Conservation (phyloP, 2,329 filamentous ascomycete genomes). For the Colletotrichum falcatum region DNA sequence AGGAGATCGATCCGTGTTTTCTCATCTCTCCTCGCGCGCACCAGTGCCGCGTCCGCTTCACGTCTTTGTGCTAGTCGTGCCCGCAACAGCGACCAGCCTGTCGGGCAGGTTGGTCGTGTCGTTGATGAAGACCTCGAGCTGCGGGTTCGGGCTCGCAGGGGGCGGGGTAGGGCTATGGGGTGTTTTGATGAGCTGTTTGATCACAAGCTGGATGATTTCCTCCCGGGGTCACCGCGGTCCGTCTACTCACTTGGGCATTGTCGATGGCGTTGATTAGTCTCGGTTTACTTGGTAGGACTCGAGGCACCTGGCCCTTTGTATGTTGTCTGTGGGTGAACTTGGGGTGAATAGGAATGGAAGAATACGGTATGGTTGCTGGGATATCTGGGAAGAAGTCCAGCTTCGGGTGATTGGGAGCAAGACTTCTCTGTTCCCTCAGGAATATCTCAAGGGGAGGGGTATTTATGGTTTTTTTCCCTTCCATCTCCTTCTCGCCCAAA, state of each 20-base stretch:
- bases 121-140: not conserved
- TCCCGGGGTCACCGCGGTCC: too few species aligned
- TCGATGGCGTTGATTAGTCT: not conserved
- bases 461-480: conserved; percentile 12
- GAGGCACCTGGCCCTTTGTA: not conserved
- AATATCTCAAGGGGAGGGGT: not conserved
- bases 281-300: not conserved
- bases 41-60: not conserved
- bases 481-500: not conserved
- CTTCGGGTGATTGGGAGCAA: not conserved
- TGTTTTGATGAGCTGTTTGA: not conserved
- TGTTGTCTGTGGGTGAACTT: not conserved
- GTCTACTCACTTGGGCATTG: not conserved
- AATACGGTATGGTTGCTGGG: not conserved
- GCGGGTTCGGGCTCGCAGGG: not conserved
- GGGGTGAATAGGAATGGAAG: not conserved
- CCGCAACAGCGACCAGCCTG: not conserved
- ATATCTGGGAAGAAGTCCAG: conserved; percentile 8
- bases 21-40: not conserved
- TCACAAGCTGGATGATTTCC: too few species aligned
- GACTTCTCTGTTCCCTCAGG: not conserved
- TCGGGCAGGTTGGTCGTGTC: not conserved
- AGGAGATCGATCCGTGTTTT: not conserved
- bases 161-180: not conserved
- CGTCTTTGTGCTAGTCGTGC: not conserved